phyloP scores from a whole-genome alignment of 306 rosid species.

The Rosa lucieae region DNA sequence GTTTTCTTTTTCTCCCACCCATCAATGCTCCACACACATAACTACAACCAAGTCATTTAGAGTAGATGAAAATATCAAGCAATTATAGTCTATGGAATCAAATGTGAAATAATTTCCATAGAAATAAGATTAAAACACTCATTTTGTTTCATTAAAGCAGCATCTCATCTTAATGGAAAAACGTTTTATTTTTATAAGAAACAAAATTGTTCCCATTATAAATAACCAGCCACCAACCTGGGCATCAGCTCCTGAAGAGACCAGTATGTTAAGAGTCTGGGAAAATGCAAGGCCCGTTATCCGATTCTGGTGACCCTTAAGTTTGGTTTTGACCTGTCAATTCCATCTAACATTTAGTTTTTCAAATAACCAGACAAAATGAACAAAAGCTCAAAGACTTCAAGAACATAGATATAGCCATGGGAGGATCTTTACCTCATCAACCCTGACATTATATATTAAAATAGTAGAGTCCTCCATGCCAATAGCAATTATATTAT shows the following conservation, averaged over 20 bases:
- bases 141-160: background rate
- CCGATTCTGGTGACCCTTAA: slow-evolving; percentile 51
- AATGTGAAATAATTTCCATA: background rate
- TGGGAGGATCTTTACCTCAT: slow-evolving; percentile 30
- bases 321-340: slow-evolving; percentile 40
- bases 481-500: slow-evolving; percentile 48
- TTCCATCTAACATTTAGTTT: slow-evolving; percentile 14
- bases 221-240: slow-evolving; percentile 28
- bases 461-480: slow-evolving; percentile 51
- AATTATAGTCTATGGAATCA: background rate
- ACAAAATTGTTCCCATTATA: background rate
- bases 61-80: background rate
- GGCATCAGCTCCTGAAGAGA: slow-evolving; percentile 47
- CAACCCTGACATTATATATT: slow-evolving; percentile 48
- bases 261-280: slow-evolving; percentile 36
- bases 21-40: slow-evolving; percentile 48
- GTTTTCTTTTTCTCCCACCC: slow-evolving; percentile 52
- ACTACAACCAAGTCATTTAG: slow-evolving; percentile 24
- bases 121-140: background rate
- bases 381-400: background rate
- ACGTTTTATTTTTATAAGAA: background rate
- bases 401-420: slow-evolving; percentile 5
- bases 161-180: background rate
- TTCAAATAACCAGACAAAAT: slow-evolving; percentile 1
- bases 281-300: slow-evolving; percentile 49